Conservation (phyloP, 2,329 filamentous ascomycete species). For the Niveomyces coronatus region DNA sequence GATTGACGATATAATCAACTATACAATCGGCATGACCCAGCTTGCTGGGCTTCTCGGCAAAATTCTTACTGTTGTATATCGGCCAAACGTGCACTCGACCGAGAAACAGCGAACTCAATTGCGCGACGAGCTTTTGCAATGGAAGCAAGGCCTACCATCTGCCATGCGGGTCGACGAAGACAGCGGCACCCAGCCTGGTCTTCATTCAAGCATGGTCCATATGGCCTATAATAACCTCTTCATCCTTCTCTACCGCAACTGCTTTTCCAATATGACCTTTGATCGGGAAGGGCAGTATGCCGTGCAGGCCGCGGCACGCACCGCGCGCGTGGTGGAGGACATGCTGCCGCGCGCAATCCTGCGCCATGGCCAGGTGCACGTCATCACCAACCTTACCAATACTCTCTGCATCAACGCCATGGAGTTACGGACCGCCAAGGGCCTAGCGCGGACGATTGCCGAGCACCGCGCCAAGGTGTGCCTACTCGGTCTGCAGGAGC, state of each 20-base stretch:
- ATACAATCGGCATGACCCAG: constrained; percentile 18
- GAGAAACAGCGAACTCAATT: constrained; percentile 22
- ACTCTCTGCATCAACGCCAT: constrained; percentile 38
- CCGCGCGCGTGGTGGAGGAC: constrained; percentile 36
- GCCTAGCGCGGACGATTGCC: constrained; percentile 31
- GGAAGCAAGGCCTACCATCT: constrained; percentile 27
- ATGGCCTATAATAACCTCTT: constrained; percentile 37
- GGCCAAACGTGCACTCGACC: constrained; percentile 10
- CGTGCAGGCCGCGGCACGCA: constrained; percentile 33
- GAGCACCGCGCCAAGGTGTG: constrained; percentile 39
- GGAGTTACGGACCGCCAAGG: constrained; percentile 25
- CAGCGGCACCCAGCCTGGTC: constrained; percentile 22
- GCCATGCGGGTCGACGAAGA: constrained; percentile 10
- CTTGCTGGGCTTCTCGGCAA: constrained; percentile 18
- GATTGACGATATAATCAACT: constrained; percentile 23
- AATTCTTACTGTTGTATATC: constrained; percentile 12
- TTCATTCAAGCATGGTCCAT: constrained; percentile 30
- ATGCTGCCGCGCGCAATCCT: constrained; percentile 33
- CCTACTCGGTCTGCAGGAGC: constrained; percentile 33
- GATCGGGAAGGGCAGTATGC: constrained; percentile 28
- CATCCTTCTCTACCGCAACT: constrained; percentile 33
- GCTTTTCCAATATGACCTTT: constrained; percentile 26
- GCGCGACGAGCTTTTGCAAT: constrained; percentile 26
- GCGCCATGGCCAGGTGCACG: constrained; percentile 31
- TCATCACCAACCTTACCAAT: constrained; percentile 38